These are phyloP conservation scores for Lolium perenne DNA, from an alignment of 176 grass and related monocot genomes.

Conservation along the genomic window DNA sequence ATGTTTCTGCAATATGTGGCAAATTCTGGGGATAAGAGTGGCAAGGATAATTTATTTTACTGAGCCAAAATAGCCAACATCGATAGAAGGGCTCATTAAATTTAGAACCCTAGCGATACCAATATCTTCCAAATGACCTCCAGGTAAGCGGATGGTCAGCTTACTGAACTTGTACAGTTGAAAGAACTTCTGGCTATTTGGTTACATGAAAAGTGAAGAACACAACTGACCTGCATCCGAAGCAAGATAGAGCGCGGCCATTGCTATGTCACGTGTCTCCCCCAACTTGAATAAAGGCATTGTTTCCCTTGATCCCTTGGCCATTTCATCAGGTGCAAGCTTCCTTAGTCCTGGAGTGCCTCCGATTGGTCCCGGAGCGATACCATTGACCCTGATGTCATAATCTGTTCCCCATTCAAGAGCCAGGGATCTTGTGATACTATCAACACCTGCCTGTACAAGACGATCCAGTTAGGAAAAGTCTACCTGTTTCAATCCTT, in stretches of 20 bases:
- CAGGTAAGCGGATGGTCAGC: neutral
- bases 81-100: neutral
- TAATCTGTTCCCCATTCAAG: conserved; percentile 99
- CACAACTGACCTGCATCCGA: conserved; percentile 68
- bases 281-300: conserved; percentile 79
- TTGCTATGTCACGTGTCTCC: conserved; percentile 89
- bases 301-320: conserved; percentile 33
- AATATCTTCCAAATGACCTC: neutral
- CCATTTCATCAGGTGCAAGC: conserved; percentile 92
- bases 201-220: neutral
- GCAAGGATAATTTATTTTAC: neutral
- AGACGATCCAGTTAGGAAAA: conserved; percentile 16
- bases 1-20: neutral
- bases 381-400: conserved; percentile 87
- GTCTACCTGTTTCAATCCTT: conserved; percentile 8
- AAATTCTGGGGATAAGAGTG: neutral
- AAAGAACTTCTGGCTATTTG: neutral
- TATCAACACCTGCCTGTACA: conserved; percentile 86
- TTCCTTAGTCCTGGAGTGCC: conserved; percentile 92
- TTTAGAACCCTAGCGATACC: neutral
- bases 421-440: conserved; percentile 88
- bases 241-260: conserved; percentile 88
- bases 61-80: neutral
- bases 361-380: conserved; percentile 83
- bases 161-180: neutral